Evolutionary conservation across 1,284 basidiomycete species (phyloP), one percentile per base, ranked within the genome.

Genomic region (Rhodotorula sp.): DNA sequence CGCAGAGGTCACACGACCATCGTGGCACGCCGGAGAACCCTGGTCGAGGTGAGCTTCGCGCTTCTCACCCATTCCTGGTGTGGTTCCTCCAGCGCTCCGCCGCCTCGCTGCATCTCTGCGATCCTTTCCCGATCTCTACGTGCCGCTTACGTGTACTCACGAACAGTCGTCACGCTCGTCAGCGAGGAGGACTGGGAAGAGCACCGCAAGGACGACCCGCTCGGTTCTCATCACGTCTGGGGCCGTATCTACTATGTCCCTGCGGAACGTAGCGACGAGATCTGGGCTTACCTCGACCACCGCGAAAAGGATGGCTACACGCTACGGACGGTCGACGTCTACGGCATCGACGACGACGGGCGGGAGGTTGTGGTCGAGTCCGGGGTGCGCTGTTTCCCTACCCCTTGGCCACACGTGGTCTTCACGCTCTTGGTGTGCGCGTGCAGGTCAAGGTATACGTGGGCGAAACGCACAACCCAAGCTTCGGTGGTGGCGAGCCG

Each of bases 1-100:
- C 92, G 0, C 92, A 94, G 81, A 86, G 87, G 80, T 93, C 91
- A 64, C 90, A 91, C 81, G 92, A 95, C 78, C 92, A 95, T 39
- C 55, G 75, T 0, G 75, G 75, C 0, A 76, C 75, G 12, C 63
- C 64, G 64, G 81, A 74, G 27, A 58, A 46, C 12, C 75, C 75
- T 0, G 75, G 75, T 2, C 65, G 73, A 66, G 75, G 75, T 73
- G 53, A 29, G 67, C 46, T 5, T 10, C 2, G 13, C 12, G n/a
- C n/a, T n/a, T n/a, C n/a, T n/a, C n/a, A n/a, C n/a, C n/a, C n/a
- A n/a, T n/a, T n/a, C n/a, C n/a, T n/a, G n/a, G n/a, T n/a, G n/a
- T n/a, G n/a, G n/a, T n/a, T n/a, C n/a, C 34, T 41, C 48, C 15
- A 8, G 8, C 39, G n/a, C n/a, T 10, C 5, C 25, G 27, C 48